phyloP scores from a whole-genome alignment of 495 filamentous ascomycete genomes.

The Geoglossum glabrum region DNA sequence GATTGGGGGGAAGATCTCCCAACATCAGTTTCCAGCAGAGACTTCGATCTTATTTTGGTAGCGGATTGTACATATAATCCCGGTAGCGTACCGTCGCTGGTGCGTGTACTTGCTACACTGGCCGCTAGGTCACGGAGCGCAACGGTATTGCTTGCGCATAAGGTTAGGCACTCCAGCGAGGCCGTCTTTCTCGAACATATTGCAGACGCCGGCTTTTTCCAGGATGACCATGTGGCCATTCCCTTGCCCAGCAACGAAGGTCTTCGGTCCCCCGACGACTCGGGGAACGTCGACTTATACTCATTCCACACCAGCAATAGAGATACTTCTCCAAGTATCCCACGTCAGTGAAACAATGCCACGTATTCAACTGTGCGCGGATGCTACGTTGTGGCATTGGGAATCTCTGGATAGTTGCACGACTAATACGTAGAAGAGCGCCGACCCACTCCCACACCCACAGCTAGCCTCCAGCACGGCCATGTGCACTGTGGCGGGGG shows the following conservation, averaged over 20 bases:
- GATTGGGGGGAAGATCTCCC: slow-evolving; percentile 47
- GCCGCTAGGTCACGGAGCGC: slow-evolving; percentile 27
- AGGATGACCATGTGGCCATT: slow-evolving; percentile 26
- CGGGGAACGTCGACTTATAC: slow-evolving; percentile 2
- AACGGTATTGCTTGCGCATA: slow-evolving; percentile 55
- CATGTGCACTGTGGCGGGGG: not conserved
- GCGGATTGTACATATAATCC: slow-evolving; percentile 94
- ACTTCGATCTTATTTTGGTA: slow-evolving; percentile 50
- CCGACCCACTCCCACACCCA: not conserved
- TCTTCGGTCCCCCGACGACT: not conserved
- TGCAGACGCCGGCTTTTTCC: slow-evolving; percentile 30
- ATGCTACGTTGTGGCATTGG: not conserved
- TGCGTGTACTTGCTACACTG: slow-evolving; percentile 43
- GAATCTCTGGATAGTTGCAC: not conserved
- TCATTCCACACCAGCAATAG: not conserved
- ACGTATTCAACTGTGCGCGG: not conserved
- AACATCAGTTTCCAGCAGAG: slow-evolving; percentile 13
- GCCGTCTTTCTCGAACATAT: slow-evolving; percentile 62
- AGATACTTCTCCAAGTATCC: not conserved
- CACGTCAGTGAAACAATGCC: not conserved
- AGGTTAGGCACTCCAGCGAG: slow-evolving; percentile 72
- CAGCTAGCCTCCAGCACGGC: not conserved
- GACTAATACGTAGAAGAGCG: not conserved
- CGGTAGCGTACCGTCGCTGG: slow-evolving; percentile 56
- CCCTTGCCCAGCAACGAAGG: slow-evolving; percentile 23